phyloP scores from a whole-genome alignment of 2,329 filamentous ascomycete genomes.

The Epichloe festucae region DNA sequence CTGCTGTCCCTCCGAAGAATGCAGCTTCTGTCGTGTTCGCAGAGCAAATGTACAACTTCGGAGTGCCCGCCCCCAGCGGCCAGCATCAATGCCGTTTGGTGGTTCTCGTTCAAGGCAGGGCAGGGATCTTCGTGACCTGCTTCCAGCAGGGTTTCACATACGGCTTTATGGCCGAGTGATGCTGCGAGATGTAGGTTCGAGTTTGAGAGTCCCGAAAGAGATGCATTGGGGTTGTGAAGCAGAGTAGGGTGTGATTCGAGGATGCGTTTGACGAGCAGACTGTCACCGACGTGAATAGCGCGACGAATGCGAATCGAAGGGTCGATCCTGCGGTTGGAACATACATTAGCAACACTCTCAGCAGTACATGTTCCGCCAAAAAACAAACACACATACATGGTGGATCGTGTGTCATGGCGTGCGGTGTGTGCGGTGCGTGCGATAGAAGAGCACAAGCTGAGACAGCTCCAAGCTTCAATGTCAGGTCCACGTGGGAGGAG shows the following conservation, averaged over 20 bases:
- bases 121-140: slow-evolving; percentile 62
- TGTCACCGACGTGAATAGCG: slow-evolving; percentile 65
- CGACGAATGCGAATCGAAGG: slow-evolving; percentile 65
- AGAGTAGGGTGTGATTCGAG: slow-evolving; percentile 56
- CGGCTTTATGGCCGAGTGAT: slow-evolving; percentile 53
- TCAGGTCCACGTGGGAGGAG: neutral
- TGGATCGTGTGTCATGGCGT: slow-evolving; percentile 8
- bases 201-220: slow-evolving; percentile 56
- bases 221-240: slow-evolving; percentile 68
- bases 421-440: neutral
- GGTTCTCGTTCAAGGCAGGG: slow-evolving; percentile 64
- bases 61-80: slow-evolving; percentile 59
- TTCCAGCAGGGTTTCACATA: slow-evolving; percentile 58
- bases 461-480: neutral
- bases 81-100: slow-evolving; percentile 72
- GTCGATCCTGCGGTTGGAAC: slow-evolving; percentile 49
- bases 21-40: slow-evolving; percentile 46
- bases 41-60: slow-evolving; percentile 60
- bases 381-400: slow-evolving; percentile 6
- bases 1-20: slow-evolving; percentile 53
- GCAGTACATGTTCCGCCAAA: neutral
- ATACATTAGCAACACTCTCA: neutral
- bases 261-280: slow-evolving; percentile 61
- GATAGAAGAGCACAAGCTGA: neutral
- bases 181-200: slow-evolving; percentile 75